phyloP scores from a whole-genome alignment of 2,329 filamentous ascomycete species.

The Ilyonectria sp. region DNA sequence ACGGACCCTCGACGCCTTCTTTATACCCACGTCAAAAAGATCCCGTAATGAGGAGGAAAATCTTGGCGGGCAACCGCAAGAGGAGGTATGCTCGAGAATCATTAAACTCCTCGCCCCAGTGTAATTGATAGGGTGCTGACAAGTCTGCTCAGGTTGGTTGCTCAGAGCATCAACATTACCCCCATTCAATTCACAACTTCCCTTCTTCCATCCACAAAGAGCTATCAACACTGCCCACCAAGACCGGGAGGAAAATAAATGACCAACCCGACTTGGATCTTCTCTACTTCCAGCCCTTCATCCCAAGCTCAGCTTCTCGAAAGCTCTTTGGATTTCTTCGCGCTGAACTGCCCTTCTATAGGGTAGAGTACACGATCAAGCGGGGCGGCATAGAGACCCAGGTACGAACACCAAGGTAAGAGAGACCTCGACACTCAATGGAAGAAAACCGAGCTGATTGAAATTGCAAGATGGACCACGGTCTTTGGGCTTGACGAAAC shows the following conservation, averaged over 20 bases:
- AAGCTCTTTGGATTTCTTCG: conserved; percentile 81
- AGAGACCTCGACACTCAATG: not conserved
- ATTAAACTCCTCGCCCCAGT: not conserved
- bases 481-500: conserved; percentile 75
- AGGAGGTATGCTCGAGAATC: not conserved
- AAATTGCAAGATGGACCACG: conserved; percentile 61
- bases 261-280: conserved; percentile 81
- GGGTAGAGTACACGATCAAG: conserved; percentile 81
- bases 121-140: conserved; percentile 12
- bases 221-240: conserved; percentile 63
- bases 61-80: not conserved
- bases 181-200: conserved; percentile 64
- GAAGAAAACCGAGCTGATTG: not conserved
- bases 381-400: conserved; percentile 74
- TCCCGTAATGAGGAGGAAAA: conserved; percentile 29
- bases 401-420: conserved; percentile 68
- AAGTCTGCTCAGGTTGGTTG: conserved; percentile 38
- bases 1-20: conserved; percentile 80
- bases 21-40: conserved; percentile 56
- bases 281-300: conserved; percentile 82
- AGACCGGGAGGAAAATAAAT: conserved; percentile 70
- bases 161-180: conserved; percentile 64
- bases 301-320: conserved; percentile 69
- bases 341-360: conserved; percentile 80
- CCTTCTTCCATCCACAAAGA: conserved; percentile 56